Evolutionary conservation across 257 asterid genomes (phyloP).

Genomic region (Thymus quinquecostatus): DNA sequence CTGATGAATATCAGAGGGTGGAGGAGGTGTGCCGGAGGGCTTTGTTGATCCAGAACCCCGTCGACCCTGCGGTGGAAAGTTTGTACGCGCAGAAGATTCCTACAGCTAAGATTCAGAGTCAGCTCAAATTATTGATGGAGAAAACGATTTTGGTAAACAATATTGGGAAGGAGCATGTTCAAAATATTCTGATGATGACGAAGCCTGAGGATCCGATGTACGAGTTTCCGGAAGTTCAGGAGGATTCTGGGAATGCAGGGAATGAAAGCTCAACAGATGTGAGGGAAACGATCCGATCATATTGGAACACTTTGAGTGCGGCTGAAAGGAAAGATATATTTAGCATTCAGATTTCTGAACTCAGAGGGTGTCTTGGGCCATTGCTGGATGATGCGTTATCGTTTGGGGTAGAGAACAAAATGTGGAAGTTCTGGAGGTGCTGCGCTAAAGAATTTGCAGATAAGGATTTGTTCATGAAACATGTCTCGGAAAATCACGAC

Average conservation of each 20-base stretch:
- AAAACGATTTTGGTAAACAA: slow-evolving; percentile 64
- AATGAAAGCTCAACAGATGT: slow-evolving; percentile 56
- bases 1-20: slow-evolving; percentile 67
- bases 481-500: slow-evolving; percentile 61
- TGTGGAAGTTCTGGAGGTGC: slow-evolving; percentile 61
- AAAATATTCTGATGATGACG: slow-evolving; percentile 73
- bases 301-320: slow-evolving; percentile 63
- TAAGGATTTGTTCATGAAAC: slow-evolving; percentile 50
- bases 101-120: slow-evolving; percentile 59
- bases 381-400: slow-evolving; percentile 61
- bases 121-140: slow-evolving; percentile 64
- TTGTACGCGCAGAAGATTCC: slow-evolving; percentile 64
- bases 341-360: slow-evolving; percentile 50
- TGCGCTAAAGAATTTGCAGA: slow-evolving; percentile 57
- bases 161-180: slow-evolving; percentile 69
- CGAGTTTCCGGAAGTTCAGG: slow-evolving; percentile 46
- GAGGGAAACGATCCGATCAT: slow-evolving; percentile 61
- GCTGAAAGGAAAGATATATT: slow-evolving; percentile 59
- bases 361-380: slow-evolving; percentile 57
- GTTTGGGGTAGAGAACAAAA: slow-evolving; percentile 51
- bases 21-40: slow-evolving; percentile 75
- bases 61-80: slow-evolving; percentile 79
- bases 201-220: slow-evolving; percentile 82
- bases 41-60: slow-evolving; percentile 62
- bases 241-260: slow-evolving; percentile 51